These are phyloP conservation scores for Coniochaeta sp. DNA, from an alignment of 2,329 filamentous ascomycete genomes.

Conservation along the genomic window DNA sequence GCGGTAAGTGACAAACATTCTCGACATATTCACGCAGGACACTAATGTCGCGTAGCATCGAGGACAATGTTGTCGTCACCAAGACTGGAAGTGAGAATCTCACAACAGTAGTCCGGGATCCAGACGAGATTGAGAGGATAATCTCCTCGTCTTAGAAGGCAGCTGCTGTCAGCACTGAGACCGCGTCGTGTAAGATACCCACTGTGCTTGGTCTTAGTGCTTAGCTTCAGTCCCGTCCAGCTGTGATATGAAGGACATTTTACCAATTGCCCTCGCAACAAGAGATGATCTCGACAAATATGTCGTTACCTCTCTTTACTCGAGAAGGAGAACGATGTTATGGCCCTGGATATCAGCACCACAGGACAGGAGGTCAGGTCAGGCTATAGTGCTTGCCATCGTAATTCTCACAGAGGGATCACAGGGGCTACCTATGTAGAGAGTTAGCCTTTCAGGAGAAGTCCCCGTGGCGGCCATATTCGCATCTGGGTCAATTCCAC, in stretches of 20 bases:
- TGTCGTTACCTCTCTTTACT: too few species aligned
- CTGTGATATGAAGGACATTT: not conserved
- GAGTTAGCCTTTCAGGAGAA: too few species aligned
- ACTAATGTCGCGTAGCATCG: conserved; percentile 33
- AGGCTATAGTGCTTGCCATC: too few species aligned
- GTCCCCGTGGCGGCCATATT: too few species aligned
- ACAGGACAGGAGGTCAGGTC: too few species aligned
- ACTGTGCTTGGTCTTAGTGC: not conserved
- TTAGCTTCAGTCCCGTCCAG: not conserved
- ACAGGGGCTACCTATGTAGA: too few species aligned
- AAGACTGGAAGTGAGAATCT: conserved; percentile 54
- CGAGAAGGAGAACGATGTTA: too few species aligned
- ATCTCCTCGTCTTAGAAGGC: conserved; percentile 22
- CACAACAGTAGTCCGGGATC: conserved; percentile 56
- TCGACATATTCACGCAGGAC: not conserved
- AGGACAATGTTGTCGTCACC: conserved; percentile 59
- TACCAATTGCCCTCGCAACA: too few species aligned
- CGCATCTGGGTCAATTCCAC: too few species aligned
- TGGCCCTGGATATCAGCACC: too few species aligned
- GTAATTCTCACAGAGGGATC: too few species aligned
- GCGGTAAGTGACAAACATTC: conserved; percentile 27
- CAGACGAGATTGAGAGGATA: conserved; percentile 48
- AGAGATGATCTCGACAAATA: too few species aligned
- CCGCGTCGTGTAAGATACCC: not conserved
- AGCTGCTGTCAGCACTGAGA: not conserved